Percentiles rank a stretch among this genome's conserved stretches.
Conservation (phyloP, 169 alveolate species). For the Plasmodium fragile region DNA sequence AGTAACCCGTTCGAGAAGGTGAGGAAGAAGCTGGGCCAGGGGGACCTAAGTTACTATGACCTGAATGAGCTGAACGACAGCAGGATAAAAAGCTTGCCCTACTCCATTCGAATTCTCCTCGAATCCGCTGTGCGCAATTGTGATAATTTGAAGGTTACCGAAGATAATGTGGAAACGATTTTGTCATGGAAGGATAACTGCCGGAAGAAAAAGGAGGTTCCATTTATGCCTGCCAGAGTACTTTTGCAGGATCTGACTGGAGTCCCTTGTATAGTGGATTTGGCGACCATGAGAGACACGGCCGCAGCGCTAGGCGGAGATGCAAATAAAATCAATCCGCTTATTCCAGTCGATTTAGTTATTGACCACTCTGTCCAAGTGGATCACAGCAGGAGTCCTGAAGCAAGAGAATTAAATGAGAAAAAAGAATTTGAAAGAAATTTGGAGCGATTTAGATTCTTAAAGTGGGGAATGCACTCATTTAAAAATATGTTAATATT, state of each 20-base stretch:
- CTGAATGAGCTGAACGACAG: conserved; percentile 81
- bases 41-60: conserved; percentile 34
- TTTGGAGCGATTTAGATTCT: conserved; percentile 94
- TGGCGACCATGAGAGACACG: conserved; percentile 98
- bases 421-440: conserved; percentile 94
- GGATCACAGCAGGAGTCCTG: conserved; percentile 92
- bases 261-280: conserved; percentile 97
- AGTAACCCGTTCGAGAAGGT: conserved; percentile 39
- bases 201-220: conserved; percentile 91
- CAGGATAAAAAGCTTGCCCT: conserved; percentile 88
- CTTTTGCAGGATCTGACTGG: conserved; percentile 97
- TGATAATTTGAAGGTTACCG: conserved; percentile 93
- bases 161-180: conserved; percentile 93
- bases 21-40: not conserved
- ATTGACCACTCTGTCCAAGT: conserved; percentile 97
- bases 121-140: conserved; percentile 96
- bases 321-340: conserved; percentile 94
- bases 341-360: conserved; percentile 96
- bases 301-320: conserved; percentile 92
- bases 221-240: conserved; percentile 98
- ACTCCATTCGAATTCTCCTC: conserved; percentile 92
- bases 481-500: conserved; percentile 94
- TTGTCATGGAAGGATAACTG: conserved; percentile 91
- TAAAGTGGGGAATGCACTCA: conserved; percentile 97
- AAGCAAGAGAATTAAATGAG: conserved; percentile 93